Evolutionary conservation across 176 grass and related monocot genomes (phyloP).

Genomic region (Oryza officinalis): DNA sequence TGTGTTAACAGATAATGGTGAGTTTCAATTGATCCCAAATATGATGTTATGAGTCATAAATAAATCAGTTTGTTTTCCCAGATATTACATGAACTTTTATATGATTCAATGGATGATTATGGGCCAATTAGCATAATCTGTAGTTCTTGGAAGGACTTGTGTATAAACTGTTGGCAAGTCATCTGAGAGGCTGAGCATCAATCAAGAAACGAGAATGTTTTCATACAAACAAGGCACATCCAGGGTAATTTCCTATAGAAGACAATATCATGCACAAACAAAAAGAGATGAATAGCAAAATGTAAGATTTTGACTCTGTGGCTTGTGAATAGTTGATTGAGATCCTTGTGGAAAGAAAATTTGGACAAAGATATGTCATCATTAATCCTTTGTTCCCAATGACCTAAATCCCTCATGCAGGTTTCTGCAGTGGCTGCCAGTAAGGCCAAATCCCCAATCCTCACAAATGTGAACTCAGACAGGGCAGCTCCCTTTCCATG

Average conservation of each 20-base stretch:
- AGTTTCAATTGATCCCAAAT: slow-evolving; percentile 7
- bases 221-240: neutral
- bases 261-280: neutral
- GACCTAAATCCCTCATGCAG: too few relatives aligned
- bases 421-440: too few relatives aligned
- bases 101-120: neutral
- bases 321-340: too few relatives aligned
- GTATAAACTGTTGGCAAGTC: neutral
- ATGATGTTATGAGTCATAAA: neutral
- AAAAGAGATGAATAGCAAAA: neutral
- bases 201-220: slow-evolving; percentile 11
- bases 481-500: too few relatives aligned
- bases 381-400: too few relatives aligned
- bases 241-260: slow-evolving; percentile 5
- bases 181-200: neutral
- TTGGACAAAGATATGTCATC: too few relatives aligned
- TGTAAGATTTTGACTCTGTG: too few relatives aligned
- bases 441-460: too few relatives aligned
- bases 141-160: neutral
- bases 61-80: neutral
- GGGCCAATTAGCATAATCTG: neutral
- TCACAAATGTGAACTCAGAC: too few relatives aligned
- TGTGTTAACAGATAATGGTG: slow-evolving; percentile 17
- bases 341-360: too few relatives aligned
- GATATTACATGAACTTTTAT: neutral